These are phyloP conservation scores for Diaporthe vexans DNA, from an alignment of 2,329 filamentous ascomycete genomes.

Conservation along the genomic window DNA sequence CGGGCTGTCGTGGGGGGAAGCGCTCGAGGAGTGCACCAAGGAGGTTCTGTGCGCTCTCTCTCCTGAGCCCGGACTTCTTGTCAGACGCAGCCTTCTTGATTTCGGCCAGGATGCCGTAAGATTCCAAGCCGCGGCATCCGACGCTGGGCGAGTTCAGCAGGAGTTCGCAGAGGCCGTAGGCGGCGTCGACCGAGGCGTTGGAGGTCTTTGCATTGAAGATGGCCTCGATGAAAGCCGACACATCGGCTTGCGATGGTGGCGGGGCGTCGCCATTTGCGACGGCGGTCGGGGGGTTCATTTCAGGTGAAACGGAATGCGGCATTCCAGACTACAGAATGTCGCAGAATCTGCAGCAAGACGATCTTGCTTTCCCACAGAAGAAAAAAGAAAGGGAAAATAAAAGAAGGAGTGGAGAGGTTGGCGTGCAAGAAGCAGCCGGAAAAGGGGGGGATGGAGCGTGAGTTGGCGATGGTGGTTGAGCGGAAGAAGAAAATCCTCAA, in stretches of 20 bases:
- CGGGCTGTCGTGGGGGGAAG: conserved; percentile 81
- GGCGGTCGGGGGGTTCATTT: conserved; percentile 45
- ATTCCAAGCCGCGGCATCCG: conserved; percentile 65
- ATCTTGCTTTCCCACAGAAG: conserved; percentile 13
- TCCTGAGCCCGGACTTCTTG: conserved; percentile 89
- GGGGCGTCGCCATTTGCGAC: conserved; percentile 50
- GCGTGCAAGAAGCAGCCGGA: conserved; percentile 37
- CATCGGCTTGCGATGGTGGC: conserved; percentile 75
- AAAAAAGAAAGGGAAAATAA: conserved; percentile 1
- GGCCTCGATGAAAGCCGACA: conserved; percentile 74
- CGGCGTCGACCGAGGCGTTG: conserved; percentile 75
- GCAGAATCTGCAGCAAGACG: conserved; percentile 6
- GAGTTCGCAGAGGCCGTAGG: conserved; percentile 72
- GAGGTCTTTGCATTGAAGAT: conserved; percentile 80
- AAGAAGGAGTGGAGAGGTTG: conserved; percentile 42
- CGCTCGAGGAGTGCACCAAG: conserved; percentile 94
- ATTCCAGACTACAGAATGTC: conserved; percentile 39
- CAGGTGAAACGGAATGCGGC: conserved; percentile 45
- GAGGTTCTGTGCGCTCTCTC: conserved; percentile 95
- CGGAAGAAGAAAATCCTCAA: conserved; percentile 26
- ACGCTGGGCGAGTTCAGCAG: conserved; percentile 64
- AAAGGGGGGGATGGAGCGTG: conserved; percentile 23
- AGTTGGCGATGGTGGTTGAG: conserved; percentile 12
- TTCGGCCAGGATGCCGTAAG: conserved; percentile 69
- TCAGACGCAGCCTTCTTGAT: conserved; percentile 83